phyloP scores from a whole-genome alignment of 1,284 basidiomycete species.

The Pseudozyma sp. region DNA sequence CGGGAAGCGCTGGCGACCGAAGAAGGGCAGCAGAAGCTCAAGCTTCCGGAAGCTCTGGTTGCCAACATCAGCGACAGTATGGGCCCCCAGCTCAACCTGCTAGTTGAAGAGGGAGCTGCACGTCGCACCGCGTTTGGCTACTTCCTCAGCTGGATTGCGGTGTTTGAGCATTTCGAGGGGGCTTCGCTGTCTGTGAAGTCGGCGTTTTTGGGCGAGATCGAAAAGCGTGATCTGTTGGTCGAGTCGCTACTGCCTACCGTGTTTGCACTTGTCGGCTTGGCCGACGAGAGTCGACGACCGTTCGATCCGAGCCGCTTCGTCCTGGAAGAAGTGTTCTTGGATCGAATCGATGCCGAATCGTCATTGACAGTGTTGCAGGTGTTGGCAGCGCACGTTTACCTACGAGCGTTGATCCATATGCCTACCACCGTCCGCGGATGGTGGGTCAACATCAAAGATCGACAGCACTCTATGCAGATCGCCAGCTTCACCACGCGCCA shows the following conservation, averaged over 20 bases:
- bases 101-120: constrained; percentile 35
- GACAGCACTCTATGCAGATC: constrained; percentile 82
- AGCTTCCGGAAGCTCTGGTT: constrained; percentile 31
- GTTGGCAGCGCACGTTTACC: constrained; percentile 86
- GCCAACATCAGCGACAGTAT: constrained; percentile 40
- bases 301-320: constrained; percentile 85
- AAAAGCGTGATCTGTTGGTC: constrained; percentile 77
- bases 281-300: constrained; percentile 62
- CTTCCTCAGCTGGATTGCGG: constrained; percentile 88
- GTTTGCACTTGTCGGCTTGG: constrained; percentile 75
- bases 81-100: constrained; percentile 23
- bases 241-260: constrained; percentile 79
- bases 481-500: constrained; percentile 83
- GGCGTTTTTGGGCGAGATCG: constrained; percentile 85
- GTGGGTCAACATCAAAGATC: constrained; percentile 88
- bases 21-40: constrained; percentile 27
- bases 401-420: constrained; percentile 59
- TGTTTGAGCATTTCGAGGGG: constrained; percentile 86
- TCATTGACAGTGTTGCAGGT: constrained; percentile 73
- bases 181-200: constrained; percentile 86
- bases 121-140: constrained; percentile 66
- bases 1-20: constrained; percentile 28
- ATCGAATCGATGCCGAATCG: constrained; percentile 68
- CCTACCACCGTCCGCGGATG: constrained; percentile 74
- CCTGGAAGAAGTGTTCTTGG: constrained; percentile 86